Evolutionary conservation across 495 filamentous ascomycete species (phyloP).

Genomic region (Pyrenula massariospora): DNA sequence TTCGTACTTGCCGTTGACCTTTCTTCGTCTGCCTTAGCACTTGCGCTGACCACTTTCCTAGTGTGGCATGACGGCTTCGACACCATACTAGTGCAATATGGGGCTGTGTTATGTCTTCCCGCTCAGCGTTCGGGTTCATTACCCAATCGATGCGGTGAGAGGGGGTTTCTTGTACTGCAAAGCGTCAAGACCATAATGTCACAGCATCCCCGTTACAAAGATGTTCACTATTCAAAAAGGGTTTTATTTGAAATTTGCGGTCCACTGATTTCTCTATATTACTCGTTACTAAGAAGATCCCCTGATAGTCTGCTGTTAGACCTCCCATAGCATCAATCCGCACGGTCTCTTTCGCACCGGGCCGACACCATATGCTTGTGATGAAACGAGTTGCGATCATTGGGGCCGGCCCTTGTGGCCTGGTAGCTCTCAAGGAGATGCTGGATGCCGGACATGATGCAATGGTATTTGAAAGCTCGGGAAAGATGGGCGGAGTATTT

Average conservation of each 20-base stretch:
- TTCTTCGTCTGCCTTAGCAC: neutral
- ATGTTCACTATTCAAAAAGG: no score
- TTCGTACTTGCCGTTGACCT: neutral
- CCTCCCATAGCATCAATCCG: neutral
- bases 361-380: constrained; percentile 7
- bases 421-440: constrained; percentile 8
- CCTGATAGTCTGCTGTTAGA: neutral
- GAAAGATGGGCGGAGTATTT: constrained; percentile 3
- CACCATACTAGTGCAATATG: neutral
- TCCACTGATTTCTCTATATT: neutral
- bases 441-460: constrained; percentile 1
- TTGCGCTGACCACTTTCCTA: neutral
- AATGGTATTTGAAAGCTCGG: constrained; percentile 2
- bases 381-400: constrained; percentile 26
- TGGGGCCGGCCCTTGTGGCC: constrained; percentile 33
- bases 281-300: neutral
- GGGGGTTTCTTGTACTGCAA: neutral
- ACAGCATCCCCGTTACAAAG: no score
- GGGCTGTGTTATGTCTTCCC: neutral
- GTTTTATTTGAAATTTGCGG: neutral
- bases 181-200: neutral
- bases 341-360: neutral
- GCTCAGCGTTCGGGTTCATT: neutral
- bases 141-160: neutral
- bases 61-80: neutral